Evolutionary conservation across 805 yeast species (phyloP).

Genomic region (Dipodascopsis uninucleata): DNA sequence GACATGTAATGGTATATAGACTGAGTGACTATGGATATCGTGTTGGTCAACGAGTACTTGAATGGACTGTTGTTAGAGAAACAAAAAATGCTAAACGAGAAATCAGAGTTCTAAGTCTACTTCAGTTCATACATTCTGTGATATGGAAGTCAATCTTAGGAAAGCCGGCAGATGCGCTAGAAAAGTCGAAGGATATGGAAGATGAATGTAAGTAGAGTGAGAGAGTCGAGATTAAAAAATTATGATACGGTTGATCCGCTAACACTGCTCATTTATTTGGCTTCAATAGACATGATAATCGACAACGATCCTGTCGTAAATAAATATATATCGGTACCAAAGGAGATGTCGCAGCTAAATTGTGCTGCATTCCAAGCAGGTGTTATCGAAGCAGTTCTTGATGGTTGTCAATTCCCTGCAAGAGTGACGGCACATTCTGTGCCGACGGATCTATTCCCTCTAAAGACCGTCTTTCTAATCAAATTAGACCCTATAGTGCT

Average conservation of each 20-base stretch:
- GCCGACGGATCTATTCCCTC: slow-evolving; percentile 54
- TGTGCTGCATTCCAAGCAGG: slow-evolving; percentile 86
- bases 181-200: slow-evolving; percentile 64
- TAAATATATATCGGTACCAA: slow-evolving; percentile 72
- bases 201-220: slow-evolving; percentile 44
- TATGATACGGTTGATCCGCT: background rate
- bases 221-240: slow-evolving; percentile 36
- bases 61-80: slow-evolving; percentile 64
- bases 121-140: slow-evolving; percentile 67
- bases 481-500: slow-evolving; percentile 61
- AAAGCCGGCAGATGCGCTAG: slow-evolving; percentile 67
- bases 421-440: slow-evolving; percentile 80
- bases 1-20: slow-evolving; percentile 30
- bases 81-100: slow-evolving; percentile 67
- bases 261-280: background rate
- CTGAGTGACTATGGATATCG: slow-evolving; percentile 73
- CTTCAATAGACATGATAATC: slow-evolving; percentile 54
- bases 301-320: slow-evolving; percentile 70
- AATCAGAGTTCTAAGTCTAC: slow-evolving; percentile 57
- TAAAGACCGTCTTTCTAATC: slow-evolving; percentile 70
- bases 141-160: slow-evolving; percentile 77
- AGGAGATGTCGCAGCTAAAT: slow-evolving; percentile 70
- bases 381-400: slow-evolving; percentile 75
- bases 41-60: slow-evolving; percentile 68
- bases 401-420: slow-evolving; percentile 67